Conservation (phyloP, 1,139 yeast genomes). For the Taphrina communis region DNA sequence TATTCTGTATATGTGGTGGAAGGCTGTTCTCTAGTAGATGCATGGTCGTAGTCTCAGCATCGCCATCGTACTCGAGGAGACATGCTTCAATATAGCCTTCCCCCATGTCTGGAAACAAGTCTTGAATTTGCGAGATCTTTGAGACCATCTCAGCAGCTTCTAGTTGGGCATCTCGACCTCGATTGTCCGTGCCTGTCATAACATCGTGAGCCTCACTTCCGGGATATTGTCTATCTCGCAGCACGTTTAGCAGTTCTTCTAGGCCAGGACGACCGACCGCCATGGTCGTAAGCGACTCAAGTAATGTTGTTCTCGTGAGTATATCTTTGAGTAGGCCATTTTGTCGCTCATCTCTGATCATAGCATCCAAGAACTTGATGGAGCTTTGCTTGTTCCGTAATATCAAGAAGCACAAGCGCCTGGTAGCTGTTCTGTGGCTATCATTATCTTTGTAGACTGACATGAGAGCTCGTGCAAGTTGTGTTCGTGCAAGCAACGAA, state of each 20-base stretch:
- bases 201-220: background rate
- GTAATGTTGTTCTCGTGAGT: background rate
- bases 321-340: background rate
- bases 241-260: background rate
- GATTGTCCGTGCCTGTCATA: background rate
- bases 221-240: background rate
- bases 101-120: conserved; percentile 32
- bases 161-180: conserved; percentile 2
- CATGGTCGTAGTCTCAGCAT: conserved; percentile 28
- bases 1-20: conserved; percentile 1
- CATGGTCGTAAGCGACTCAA: background rate
- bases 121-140: conserved; percentile 29
- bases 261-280: conserved; percentile 9
- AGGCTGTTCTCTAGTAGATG: conserved; percentile 28
- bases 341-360: background rate
- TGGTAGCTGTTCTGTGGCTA: background rate
- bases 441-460: background rate
- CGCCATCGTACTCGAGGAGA: conserved; percentile 10
- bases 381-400: conserved; percentile 8
- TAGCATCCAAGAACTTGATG: conserved; percentile 8
- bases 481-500: conserved; percentile 8
- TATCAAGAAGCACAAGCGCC: background rate
- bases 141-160: conserved; percentile 26
- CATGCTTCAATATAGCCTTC: conserved; percentile 33
- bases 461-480: conserved; percentile 5